These are phyloP conservation scores for Coprinellus aureogranulatus DNA, from an alignment of 768 basidiomycete species.

Conservation along the genomic window DNA sequence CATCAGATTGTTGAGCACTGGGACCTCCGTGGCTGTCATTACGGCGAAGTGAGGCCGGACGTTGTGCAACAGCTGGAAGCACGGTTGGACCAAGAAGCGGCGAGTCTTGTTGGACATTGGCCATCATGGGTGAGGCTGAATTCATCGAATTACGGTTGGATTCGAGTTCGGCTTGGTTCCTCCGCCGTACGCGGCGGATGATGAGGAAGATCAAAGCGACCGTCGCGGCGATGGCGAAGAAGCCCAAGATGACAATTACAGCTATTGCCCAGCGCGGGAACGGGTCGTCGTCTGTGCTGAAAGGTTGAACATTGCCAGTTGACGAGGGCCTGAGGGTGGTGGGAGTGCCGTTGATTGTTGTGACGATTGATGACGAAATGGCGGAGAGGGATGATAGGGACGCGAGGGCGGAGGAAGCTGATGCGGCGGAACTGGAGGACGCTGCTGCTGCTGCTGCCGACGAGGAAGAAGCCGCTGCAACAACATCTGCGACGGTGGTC, in stretches of 20 bases:
- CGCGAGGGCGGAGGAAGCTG: conserved; percentile 25
- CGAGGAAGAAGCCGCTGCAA: conserved; percentile 54
- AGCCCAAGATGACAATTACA: conserved; percentile 81
- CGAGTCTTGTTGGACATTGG: conserved; percentile 45
- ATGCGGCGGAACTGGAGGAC: conserved; percentile 30
- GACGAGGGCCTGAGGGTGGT: conserved; percentile 20
- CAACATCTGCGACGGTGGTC: conserved; percentile 37
- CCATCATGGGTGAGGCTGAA: conserved; percentile 82
- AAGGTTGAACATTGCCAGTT: conserved; percentile 47
- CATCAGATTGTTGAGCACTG: conserved; percentile 36
- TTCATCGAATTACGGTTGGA: conserved; percentile 75
- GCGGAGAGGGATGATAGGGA: conserved; percentile 34
- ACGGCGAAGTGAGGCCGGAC: conserved; percentile 21
- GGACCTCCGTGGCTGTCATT: conserved; percentile 28
- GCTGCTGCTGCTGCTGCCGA: conserved; percentile 25
- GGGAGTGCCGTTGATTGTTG: conserved; percentile 47
- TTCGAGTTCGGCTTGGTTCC: conserved; percentile 37
- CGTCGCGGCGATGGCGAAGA: conserved; percentile 73
- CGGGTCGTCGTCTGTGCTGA: conserved; percentile 26
- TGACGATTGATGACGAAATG: conserved; percentile 36
- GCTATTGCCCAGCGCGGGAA: conserved; percentile 94
- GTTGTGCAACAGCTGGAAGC: conserved; percentile 18
- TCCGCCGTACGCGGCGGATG: conserved; percentile 62
- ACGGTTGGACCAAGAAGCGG: conserved; percentile 41
- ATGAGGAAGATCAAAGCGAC: conserved; percentile 71